phyloP scores from a whole-genome alignment of 106 monocot genomes.

The Triglochin maritima region DNA sequence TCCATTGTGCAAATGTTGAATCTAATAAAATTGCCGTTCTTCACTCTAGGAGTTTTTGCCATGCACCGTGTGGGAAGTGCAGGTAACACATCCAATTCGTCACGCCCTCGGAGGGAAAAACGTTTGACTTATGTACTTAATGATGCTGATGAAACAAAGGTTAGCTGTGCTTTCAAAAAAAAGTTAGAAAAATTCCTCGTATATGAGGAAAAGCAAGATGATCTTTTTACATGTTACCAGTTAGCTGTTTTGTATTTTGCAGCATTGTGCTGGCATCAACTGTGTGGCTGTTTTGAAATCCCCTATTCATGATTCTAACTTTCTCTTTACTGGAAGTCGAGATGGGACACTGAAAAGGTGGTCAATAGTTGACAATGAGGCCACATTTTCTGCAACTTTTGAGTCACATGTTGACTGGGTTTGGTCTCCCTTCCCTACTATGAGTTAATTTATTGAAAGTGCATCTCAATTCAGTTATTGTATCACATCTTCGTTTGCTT shows the following conservation, averaged over 20 bases:
- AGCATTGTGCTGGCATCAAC: constrained; percentile 96
- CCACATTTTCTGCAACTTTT: constrained; percentile 74
- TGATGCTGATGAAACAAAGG: constrained; percentile 85
- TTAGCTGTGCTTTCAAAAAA: constrained; percentile 4
- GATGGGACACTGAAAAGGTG: constrained; percentile 95
- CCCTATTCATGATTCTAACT: constrained; percentile 39
- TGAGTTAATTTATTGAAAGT: not conserved
- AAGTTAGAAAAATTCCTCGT: not conserved
- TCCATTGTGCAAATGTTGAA: too few species aligned
- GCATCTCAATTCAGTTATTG: too few species aligned
- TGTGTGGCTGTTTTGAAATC: constrained; percentile 63
- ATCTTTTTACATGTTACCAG: not conserved
- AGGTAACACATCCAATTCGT: constrained; percentile 58
- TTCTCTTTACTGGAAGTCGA: constrained; percentile 95
- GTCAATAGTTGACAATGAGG: constrained; percentile 46
- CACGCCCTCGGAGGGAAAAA: constrained; percentile 91
- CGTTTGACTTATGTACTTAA: constrained; percentile 86
- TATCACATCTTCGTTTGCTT: not conserved
- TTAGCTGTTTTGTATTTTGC: constrained; percentile 18
- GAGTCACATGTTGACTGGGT: constrained; percentile 99
- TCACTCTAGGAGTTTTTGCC: constrained; percentile 1
- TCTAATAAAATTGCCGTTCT: not conserved
- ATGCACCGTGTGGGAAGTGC: constrained; percentile 97
- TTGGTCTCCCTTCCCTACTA: constrained; percentile 1
- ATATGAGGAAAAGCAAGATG: too few species aligned